phyloP scores from a whole-genome alignment of 805 yeast genomes.

The Pichia manshurica region DNA sequence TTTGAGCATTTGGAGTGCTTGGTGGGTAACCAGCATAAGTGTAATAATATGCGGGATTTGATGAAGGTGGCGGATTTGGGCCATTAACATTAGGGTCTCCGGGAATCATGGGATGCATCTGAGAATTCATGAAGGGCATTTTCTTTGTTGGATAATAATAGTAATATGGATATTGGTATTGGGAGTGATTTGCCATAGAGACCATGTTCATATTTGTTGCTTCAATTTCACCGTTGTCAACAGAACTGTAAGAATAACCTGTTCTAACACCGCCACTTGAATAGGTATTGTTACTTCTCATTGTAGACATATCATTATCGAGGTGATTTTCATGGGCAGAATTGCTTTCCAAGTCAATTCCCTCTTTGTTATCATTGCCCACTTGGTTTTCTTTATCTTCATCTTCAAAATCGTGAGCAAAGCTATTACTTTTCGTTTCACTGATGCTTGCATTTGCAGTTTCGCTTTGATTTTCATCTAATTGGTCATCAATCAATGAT shows the following conservation, averaged over 20 bases:
- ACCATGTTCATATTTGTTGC: neutral
- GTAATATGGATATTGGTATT: constrained; percentile 24
- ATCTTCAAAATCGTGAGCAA: constrained; percentile 11
- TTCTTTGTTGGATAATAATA: constrained; percentile 28
- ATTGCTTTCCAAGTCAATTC: constrained; percentile 1
- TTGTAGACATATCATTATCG: constrained; percentile 22
- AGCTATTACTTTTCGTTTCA: neutral
- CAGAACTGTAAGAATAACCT: constrained; percentile 25
- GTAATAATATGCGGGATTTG: constrained; percentile 23
- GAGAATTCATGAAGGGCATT: constrained; percentile 14
- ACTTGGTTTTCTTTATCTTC: constrained; percentile 1
- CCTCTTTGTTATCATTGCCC: neutral
- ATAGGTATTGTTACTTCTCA: constrained; percentile 23
- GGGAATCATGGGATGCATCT: constrained; percentile 1
- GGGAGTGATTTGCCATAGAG: constrained; percentile 6
- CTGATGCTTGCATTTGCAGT: constrained; percentile 9
- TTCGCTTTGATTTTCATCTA: neutral
- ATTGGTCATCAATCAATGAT: neutral
- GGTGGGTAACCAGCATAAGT: constrained; percentile 26
- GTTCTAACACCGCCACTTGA: constrained; percentile 28
- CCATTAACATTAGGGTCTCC: neutral
- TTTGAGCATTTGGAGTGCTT: constrained; percentile 14
- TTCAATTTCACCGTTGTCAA: constrained; percentile 22
- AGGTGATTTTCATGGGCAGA: neutral
- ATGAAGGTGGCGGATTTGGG: constrained; percentile 15